Percentiles rank a stretch among this genome's conserved stretches.
These are phyloP conservation scores for Penicillium rolfsii DNA, from an alignment of 2,329 filamentous ascomycete genomes.

Conservation along the genomic window DNA sequence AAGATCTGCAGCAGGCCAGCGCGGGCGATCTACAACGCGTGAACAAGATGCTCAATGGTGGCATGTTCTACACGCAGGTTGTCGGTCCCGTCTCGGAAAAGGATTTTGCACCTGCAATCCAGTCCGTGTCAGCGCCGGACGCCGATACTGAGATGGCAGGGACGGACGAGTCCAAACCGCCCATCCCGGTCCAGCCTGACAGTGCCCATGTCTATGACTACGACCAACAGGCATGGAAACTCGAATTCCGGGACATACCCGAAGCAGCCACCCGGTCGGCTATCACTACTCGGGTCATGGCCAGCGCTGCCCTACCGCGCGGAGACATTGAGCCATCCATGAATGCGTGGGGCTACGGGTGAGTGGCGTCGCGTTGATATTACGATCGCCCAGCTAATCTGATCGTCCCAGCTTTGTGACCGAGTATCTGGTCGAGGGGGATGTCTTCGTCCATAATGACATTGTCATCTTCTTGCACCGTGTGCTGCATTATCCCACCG, in stretches of 20 bases:
- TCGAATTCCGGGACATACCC: slow-evolving; percentile 55
- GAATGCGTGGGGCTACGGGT: slow-evolving; percentile 59
- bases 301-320: slow-evolving; percentile 52
- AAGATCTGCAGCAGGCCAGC: slow-evolving; percentile 48
- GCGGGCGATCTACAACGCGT: slow-evolving; percentile 50
- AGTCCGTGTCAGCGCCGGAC: slow-evolving; percentile 21
- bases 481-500: slow-evolving; percentile 52
- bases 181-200: background rate
- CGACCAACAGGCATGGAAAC: slow-evolving; percentile 46
- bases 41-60: slow-evolving; percentile 53
- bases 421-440: slow-evolving; percentile 60
- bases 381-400: slow-evolving; percentile 18
- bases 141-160: slow-evolving; percentile 43
- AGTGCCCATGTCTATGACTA: slow-evolving; percentile 33
- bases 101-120: slow-evolving; percentile 36
- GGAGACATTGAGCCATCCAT: slow-evolving; percentile 57
- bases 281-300: slow-evolving; percentile 58
- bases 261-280: slow-evolving; percentile 57
- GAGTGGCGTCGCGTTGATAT: slow-evolving; percentile 29
- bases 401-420: slow-evolving; percentile 55
- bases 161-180: slow-evolving; percentile 24
- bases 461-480: slow-evolving; percentile 61
- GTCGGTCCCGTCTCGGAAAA: slow-evolving; percentile 50
- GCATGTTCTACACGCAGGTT: slow-evolving; percentile 59
- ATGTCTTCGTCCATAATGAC: slow-evolving; percentile 62